A percentile compares a stretch with the other conserved stretches of the same genome.
phyloP scores from a whole-genome alignment of 2,329 filamentous ascomycete species.

The Xylaria sp. region DNA sequence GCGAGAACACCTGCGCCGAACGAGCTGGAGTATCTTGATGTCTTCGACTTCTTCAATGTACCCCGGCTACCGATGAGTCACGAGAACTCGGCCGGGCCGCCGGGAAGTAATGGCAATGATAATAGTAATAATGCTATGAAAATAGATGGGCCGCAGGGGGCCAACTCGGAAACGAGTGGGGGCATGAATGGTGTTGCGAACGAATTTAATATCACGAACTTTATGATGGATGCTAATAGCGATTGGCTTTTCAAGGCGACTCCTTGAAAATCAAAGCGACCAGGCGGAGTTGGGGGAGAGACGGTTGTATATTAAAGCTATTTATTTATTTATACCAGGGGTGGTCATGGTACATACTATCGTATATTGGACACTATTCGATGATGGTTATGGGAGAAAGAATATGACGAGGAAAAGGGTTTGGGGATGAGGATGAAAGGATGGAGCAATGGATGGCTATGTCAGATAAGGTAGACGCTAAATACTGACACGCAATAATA shows the following conservation, averaged over 20 bases:
- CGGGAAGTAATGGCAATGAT: constrained; percentile 3
- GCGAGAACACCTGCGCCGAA: constrained; percentile 75
- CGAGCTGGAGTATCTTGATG: constrained; percentile 87
- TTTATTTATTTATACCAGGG: neutral
- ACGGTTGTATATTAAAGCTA: too few relatives aligned
- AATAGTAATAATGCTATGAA: constrained; percentile 13
- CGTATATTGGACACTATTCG: too few relatives aligned
- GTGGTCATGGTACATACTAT: neutral
- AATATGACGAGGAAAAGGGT: too few relatives aligned
- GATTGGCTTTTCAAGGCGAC: constrained; percentile 72
- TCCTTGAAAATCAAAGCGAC: neutral
- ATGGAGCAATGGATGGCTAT: too few relatives aligned
- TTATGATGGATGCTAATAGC: constrained; percentile 74
- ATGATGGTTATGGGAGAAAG: too few relatives aligned
- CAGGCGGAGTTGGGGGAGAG: too few relatives aligned
- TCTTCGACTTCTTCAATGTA: constrained; percentile 95
- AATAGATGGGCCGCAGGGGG: constrained; percentile 19
- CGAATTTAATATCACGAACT: constrained; percentile 80
- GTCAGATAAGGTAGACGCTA: too few relatives aligned
- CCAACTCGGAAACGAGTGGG: constrained; percentile 33
- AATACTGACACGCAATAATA: too few relatives aligned
- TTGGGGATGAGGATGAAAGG: too few relatives aligned
- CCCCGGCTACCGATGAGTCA: constrained; percentile 68
- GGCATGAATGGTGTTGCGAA: constrained; percentile 48
- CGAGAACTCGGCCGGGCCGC: constrained; percentile 39